Conservation (phyloP, 2,329 filamentous ascomycete species). For the Colletotrichum graminicola region DNA sequence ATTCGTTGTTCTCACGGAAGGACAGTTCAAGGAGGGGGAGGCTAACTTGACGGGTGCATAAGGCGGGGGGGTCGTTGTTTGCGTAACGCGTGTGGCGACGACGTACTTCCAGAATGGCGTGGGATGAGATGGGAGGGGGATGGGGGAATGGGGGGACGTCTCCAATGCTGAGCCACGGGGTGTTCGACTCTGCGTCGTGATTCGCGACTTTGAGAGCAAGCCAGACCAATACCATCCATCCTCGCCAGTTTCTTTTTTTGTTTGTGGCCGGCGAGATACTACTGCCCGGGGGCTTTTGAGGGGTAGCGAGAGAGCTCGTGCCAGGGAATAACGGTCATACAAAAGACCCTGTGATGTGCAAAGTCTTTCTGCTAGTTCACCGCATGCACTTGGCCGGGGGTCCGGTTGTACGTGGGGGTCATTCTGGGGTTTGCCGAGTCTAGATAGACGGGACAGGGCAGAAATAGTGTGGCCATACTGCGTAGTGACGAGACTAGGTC, state of each 20-base stretch:
- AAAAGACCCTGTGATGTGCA: neutral
- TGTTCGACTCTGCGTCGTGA: neutral
- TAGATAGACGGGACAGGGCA: neutral
- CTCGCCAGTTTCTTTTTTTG: neutral
- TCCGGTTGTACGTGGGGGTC: conserved; percentile 13
- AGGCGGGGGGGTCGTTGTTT: too few relatives aligned
- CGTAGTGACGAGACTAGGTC: neutral
- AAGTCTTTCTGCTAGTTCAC: neutral
- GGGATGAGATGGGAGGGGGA: conserved; percentile 5
- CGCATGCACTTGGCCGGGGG: neutral
- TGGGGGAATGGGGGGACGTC: neutral
- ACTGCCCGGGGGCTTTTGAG: neutral
- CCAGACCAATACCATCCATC: neutral
- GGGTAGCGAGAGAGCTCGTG: neutral
- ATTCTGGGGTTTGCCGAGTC: neutral
- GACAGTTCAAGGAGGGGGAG: neutral
- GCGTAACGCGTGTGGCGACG: neutral
- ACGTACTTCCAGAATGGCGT: neutral
- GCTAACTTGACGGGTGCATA: conserved; percentile 4
- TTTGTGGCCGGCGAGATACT: neutral
- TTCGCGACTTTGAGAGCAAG: neutral
- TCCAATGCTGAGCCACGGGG: neutral
- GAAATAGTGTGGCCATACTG: neutral
- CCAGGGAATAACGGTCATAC: neutral
- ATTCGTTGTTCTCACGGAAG: neutral